These are phyloP conservation scores for Butyriboletus loyo DNA, from an alignment of 768 basidiomycete species.

Conservation along the genomic window DNA sequence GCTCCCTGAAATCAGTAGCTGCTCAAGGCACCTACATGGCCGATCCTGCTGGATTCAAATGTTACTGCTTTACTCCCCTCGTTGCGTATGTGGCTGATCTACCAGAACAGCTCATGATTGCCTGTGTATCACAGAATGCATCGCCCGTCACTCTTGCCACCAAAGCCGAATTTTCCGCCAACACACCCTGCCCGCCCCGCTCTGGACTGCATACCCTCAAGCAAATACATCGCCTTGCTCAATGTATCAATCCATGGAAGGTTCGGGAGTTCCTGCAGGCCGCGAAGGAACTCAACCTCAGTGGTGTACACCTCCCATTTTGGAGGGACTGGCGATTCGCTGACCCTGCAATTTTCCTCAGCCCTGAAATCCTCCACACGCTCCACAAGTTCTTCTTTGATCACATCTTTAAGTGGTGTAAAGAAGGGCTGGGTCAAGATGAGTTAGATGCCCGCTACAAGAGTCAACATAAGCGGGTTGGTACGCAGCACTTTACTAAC, in stretches of 20 bases:
- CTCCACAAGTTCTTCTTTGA: too few relatives aligned
- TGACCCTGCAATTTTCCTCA: too few relatives aligned
- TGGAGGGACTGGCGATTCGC: slow-evolving; percentile 35
- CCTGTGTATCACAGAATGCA: too few relatives aligned
- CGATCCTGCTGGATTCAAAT: slow-evolving; percentile 14
- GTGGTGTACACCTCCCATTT: slow-evolving; percentile 27
- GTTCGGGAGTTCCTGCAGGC: slow-evolving; percentile 24
- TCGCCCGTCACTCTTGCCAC: slow-evolving; percentile 12
- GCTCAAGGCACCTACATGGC: slow-evolving; percentile 26
- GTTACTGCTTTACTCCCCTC: slow-evolving; percentile 9
- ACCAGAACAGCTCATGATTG: too few relatives aligned
- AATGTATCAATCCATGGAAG: slow-evolving; percentile 17
- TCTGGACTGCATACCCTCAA: slow-evolving; percentile 2
- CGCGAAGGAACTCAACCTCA: slow-evolving; percentile 9
- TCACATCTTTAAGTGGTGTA: too few relatives aligned
- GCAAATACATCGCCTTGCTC: not conserved
- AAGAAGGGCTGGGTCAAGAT: too few relatives aligned
- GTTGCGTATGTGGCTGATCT: too few relatives aligned
- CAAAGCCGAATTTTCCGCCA: slow-evolving; percentile 8
- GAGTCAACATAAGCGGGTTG: too few relatives aligned
- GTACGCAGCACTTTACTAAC: too few relatives aligned
- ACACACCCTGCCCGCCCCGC: not conserved
- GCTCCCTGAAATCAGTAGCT: slow-evolving; percentile 29
- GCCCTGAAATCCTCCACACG: too few relatives aligned
- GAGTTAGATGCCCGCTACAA: too few relatives aligned